Evolutionary conservation across 495 filamentous ascomycete genomes (phyloP), one percentile per base, ranked within the genome.

Genomic region (Tirmania nivea): DNA sequence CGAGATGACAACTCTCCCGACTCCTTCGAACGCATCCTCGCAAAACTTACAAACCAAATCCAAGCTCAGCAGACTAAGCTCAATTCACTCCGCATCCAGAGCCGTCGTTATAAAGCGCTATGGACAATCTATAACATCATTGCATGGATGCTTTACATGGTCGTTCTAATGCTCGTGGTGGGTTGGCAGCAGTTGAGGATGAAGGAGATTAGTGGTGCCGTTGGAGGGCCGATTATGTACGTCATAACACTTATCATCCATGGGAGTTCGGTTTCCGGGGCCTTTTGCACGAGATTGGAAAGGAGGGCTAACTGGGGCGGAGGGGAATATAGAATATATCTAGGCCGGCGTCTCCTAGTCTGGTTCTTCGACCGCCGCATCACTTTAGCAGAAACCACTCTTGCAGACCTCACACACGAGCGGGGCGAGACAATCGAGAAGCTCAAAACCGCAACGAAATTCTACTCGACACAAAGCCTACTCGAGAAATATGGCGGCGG

Each of bases 401-500:
- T 94, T 21, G 80, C 94, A 53, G 74, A 71, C 2, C 73, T 86
- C 10, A 74, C 89, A 51, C 73, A 76, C 53, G 82, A 94, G 67
- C 78, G 87, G 48, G 76, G 81, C 52, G 77, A 78, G 60, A 92
- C 87, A 1, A 94, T 97, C 57, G 83, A 92, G 62, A 88, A 86
- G 68, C 77, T 97, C 50, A 97, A 96, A 68, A 76, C 78, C 34
- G 87, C 87, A 17, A 97, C 90, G 35, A 93, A 84, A 63, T 97
- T 92, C 69, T 82, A 94, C 67, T 86, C 87, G 8, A 97, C 90
- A 14, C 83, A 92, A 63, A 78, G 94, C 60, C 68, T 97, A 51
- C 76, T 97, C 2, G 83, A 96, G 62, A 97, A 94, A 63, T 97
- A 97, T 65, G 88, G 84, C 37, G 83, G 77, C 0, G 69, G 74